Percentiles rank a stretch among this genome's conserved stretches.
Evolutionary conservation across 345 rosid species (phyloP).

Genomic region (Eutrema heterophyllum): DNA sequence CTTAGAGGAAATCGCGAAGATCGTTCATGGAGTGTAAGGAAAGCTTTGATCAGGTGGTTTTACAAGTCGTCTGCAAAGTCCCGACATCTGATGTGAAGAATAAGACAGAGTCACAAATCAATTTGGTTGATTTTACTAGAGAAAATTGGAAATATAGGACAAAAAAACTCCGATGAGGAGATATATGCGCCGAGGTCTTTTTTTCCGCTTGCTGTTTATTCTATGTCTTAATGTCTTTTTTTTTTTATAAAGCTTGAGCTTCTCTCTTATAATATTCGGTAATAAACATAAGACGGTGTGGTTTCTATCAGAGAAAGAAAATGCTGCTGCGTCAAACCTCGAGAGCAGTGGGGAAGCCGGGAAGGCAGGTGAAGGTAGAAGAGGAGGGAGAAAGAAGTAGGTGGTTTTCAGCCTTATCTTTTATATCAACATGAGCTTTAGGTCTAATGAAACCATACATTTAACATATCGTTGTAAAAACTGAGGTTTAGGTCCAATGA

Average conservation of each 20-base stretch:
- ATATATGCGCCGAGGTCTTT: constrained; percentile 70
- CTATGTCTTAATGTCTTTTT: background rate
- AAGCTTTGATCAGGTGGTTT: too few relatives aligned
- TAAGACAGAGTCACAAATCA: too few relatives aligned
- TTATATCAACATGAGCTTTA: background rate
- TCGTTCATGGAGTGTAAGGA: too few relatives aligned
- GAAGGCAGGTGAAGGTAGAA: constrained; percentile 64
- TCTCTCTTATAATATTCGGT: background rate
- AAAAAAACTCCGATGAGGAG: constrained; percentile 53
- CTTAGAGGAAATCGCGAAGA: too few relatives aligned
- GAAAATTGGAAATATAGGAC: too few relatives aligned
- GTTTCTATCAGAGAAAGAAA: constrained; percentile 56
- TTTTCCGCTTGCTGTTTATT: background rate
- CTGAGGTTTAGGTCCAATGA: background rate
- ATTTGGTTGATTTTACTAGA: too few relatives aligned
- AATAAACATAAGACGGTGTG: background rate
- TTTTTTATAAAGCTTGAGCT: constrained; percentile 7
- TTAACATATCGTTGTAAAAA: background rate
- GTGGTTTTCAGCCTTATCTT: constrained; percentile 9
- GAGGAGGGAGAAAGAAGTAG: constrained; percentile 98
- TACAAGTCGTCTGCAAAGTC: too few relatives aligned
- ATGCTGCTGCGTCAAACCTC: constrained; percentile 40
- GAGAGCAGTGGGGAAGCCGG: constrained; percentile 56
- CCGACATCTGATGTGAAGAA: too few relatives aligned
- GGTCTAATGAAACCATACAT: background rate